Conservation (phyloP, 163 green algal genomes). For the Chlamydomonas reinhardtii region DNA sequence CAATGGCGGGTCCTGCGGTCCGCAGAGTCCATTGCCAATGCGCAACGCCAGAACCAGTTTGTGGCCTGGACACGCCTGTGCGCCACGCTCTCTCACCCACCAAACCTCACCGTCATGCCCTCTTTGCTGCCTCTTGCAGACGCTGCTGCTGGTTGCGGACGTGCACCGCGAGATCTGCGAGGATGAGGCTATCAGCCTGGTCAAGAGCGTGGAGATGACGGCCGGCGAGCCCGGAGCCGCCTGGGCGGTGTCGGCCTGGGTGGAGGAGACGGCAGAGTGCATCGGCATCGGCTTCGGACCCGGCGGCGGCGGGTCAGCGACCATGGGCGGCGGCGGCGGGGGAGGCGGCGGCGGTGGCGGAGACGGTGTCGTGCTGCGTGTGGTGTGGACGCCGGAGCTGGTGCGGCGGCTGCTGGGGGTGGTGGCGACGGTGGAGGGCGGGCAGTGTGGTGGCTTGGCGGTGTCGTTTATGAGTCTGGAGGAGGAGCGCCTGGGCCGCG, state of each 20-base stretch:
- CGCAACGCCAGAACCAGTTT: too few species aligned
- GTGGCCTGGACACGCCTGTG: too few species aligned
- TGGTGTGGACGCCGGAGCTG: slow-evolving; percentile 48
- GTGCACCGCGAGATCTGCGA: slow-evolving; percentile 48
- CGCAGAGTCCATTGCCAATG: too few species aligned
- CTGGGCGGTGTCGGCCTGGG: slow-evolving; percentile 42
- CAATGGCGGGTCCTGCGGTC: too few species aligned
- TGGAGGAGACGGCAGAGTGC: slow-evolving; percentile 43
- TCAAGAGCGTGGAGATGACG: slow-evolving; percentile 40
- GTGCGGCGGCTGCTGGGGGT: slow-evolving; percentile 36
- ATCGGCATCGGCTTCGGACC: slow-evolving; percentile 22
- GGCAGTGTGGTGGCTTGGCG: background rate
- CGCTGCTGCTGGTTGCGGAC: slow-evolving; percentile 38
- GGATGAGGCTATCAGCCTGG: slow-evolving; percentile 43
- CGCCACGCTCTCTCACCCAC: too few species aligned
- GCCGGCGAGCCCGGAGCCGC: slow-evolving; percentile 7
- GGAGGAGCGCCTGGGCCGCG: slow-evolving; percentile 38
- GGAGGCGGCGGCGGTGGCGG: background rate
- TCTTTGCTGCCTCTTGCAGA: background rate
- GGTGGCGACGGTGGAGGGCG: slow-evolving; percentile 15
- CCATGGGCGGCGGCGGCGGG: background rate
- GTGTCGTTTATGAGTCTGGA: slow-evolving; percentile 38
- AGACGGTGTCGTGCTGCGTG: slow-evolving; percentile 1
- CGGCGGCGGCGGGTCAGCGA: slow-evolving; percentile 14
- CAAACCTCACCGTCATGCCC: too few species aligned